Evolutionary conservation across 441 rosid species (phyloP), one percentile per base, ranked within the genome.

Genomic region (Mallotus repandus): DNA sequence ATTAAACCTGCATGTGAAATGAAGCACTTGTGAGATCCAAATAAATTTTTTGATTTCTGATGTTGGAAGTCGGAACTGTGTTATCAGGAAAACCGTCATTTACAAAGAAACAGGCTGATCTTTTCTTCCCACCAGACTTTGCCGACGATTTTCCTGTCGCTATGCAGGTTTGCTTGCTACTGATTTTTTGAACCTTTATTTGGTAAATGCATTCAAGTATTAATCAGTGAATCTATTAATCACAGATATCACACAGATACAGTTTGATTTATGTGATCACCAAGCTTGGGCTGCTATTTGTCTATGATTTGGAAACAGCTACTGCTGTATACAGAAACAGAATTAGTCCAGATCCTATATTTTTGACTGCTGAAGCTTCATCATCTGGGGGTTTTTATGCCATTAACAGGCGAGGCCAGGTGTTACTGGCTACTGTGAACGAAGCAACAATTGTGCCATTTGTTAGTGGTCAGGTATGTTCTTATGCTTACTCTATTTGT

Each of bases 141-240:
- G 97, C 96, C 57, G 99, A 97, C 78, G 99, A 97, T 79, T 97
- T 97, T 80, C 99, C 99, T 53, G 99, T 97, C 54, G 97, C 99
- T 60, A 97, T 97, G 99, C 99, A 97, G 98, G 99, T 97, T 70
- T 54, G 29, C 63, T 70, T 56, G 73, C 71, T 70, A 77, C 72
- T 64, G 61, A 72, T 63, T 57, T 57, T 69, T 22, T 29, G 2
- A 55, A 61, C 43, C 9, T 69, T 21, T 25, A 55, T 69, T 62
- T 77, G 43, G 68, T 76, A 61, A 78, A 16, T 62, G 55, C 63
- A 63, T 73, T 63, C 63, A 61, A 59, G 4, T 72, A 69, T 77
- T 73, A 66, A 80, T 72, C 76, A 52, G 59, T 61, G 60, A 19
- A 64, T 79, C 29, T 85, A 49, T 86, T 76, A n/a, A 48, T 78